Conservation (phyloP, 176 grass and related monocot species). For the Bromus sterilis region DNA sequence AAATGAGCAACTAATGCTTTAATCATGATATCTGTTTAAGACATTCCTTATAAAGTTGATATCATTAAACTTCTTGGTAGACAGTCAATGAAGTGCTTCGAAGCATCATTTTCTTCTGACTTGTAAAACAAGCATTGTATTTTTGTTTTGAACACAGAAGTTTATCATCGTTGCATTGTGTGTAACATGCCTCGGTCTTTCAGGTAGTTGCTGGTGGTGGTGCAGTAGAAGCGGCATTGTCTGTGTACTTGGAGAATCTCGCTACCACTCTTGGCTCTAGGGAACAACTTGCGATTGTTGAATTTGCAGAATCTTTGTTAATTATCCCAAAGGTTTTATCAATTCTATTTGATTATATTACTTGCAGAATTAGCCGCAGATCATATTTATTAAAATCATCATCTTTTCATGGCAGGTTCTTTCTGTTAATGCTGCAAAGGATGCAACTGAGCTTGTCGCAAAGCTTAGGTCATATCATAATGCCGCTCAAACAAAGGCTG, state of each 20-base stretch:
- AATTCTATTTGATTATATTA: neutral
- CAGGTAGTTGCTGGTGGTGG: slow-evolving; percentile 95
- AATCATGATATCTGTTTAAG: neutral
- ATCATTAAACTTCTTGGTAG: neutral
- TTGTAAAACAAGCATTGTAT: neutral
- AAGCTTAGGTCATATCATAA: slow-evolving; percentile 92
- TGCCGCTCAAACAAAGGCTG: slow-evolving; percentile 79
- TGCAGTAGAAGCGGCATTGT: slow-evolving; percentile 78
- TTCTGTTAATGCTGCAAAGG: slow-evolving; percentile 92
- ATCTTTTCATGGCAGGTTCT: slow-evolving; percentile 42
- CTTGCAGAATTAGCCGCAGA: neutral
- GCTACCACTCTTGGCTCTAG: slow-evolving; percentile 89
- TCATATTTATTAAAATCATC: slow-evolving; percentile 3
- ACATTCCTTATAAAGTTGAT: too few species aligned
- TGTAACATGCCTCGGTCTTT: neutral
- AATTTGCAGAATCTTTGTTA: slow-evolving; percentile 87
- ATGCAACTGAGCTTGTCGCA: slow-evolving; percentile 78
- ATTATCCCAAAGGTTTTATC: slow-evolving; percentile 80
- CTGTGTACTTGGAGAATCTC: slow-evolving; percentile 89
- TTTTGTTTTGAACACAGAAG: neutral
- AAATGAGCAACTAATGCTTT: neutral
- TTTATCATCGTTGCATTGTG: neutral
- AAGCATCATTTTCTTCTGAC: neutral
- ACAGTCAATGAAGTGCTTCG: neutral
- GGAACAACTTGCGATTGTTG: slow-evolving; percentile 88